Evolutionary conservation across 2,329 filamentous ascomycete species (phyloP).

Genomic region (Pestalotiopsis sp.): DNA sequence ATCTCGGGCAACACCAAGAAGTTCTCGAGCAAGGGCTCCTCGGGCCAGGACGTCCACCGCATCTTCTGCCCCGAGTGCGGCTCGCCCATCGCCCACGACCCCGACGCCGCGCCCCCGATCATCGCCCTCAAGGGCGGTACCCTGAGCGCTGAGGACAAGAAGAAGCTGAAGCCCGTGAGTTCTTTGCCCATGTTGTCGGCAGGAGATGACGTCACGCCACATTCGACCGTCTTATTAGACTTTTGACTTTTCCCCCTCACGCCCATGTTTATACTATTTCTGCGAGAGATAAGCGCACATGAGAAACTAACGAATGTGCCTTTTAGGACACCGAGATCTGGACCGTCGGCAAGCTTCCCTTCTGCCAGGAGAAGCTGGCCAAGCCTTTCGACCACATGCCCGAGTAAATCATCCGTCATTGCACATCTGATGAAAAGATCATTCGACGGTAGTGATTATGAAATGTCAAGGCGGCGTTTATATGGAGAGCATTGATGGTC

Average conservation of each 20-base stretch:
- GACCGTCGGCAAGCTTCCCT: conserved; percentile 69
- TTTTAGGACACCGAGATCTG: conserved; percentile 68
- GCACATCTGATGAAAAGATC: too few relatives aligned
- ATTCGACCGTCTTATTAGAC: neutral
- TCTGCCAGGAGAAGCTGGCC: conserved; percentile 67
- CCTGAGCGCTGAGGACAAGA: conserved; percentile 66
- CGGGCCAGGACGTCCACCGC: conserved; percentile 66
- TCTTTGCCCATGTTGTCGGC: neutral
- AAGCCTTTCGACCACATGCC: conserved; percentile 69
- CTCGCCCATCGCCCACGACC: conserved; percentile 71
- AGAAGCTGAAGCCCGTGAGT: conserved; percentile 65
- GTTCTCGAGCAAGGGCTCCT: conserved; percentile 61
- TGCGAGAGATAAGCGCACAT: neutral
- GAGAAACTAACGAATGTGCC: conserved; percentile 13
- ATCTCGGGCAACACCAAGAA: conserved; percentile 68
- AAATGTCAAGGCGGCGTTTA: neutral
- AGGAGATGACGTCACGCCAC: neutral
- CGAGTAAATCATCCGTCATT: conserved; percentile 38
- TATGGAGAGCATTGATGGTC: neutral
- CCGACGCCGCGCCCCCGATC: conserved; percentile 69
- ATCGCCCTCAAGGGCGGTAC: conserved; percentile 71
- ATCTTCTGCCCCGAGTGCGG: conserved; percentile 72
- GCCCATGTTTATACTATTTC: neutral
- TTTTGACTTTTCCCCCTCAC: neutral
- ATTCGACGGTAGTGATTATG: too few relatives aligned